Evolutionary conservation across 2,329 filamentous ascomycete genomes (phyloP), one percentile per base, ranked within the genome.

Genomic region (Falciphora oryzae): DNA sequence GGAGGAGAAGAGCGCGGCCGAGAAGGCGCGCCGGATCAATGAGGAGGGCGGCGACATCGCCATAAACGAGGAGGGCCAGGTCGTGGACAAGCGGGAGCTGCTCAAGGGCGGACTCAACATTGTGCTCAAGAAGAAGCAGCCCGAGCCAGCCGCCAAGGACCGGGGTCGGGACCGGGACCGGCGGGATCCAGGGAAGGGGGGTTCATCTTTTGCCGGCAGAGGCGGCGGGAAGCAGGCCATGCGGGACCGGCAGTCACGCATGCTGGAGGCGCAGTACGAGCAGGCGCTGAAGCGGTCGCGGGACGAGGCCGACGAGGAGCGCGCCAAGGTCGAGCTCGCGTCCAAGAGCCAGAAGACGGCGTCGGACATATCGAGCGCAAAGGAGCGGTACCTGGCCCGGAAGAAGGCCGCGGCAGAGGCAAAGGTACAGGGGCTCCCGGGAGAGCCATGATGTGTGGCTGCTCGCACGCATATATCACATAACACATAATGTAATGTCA

Each of bases 51-150:
- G 78, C 0, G 78, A 80, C 4, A 83, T 95, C 56, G 83, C 86
- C 10, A 77, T 94, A 70, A 94, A 94, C 71, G 91, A 95, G 67
- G 91, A 95, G 56, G 91, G 91, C 0, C 86, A 93, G 72, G 88
- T 95, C 1, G 89, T 92, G 31, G 91, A 96, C 73, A 94, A 93
- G 79, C 83, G 91, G n/a, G 88, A 95, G 73, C 79, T 95, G 11
- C 83, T 96, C 8, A 83, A 80, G 60, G 89, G 90, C 8, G 91
- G 91, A 31, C 81, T 96, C 63, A 96, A 96, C 70, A 77, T 95
- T 25, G 83, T 83, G 62, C 79, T 83, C 0, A 89, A 85, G 73
- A 87, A 88, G 69, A 87, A 86, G 73, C 70, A 72, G 62, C 72
- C 77, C 65, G 62, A 38, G 8, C 11, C 56, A 13, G 61, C 28